phyloP scores from a whole-genome alignment of 75 land plant species.

The Chamaecyparis obtusa region DNA sequence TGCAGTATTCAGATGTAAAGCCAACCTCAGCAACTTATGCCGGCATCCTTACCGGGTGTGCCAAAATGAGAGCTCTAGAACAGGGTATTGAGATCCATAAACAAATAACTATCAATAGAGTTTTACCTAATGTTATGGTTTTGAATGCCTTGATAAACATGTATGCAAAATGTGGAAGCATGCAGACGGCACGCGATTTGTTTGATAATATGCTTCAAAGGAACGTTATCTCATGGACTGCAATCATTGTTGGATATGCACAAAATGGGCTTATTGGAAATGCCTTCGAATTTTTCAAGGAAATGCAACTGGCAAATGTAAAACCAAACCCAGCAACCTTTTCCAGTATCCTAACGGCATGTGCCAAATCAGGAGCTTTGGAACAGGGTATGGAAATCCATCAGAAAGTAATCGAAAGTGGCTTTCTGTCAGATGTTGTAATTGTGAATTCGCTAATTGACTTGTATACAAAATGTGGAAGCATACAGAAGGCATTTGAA shows the following conservation, averaged over 20 bases:
- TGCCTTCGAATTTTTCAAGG: constrained; percentile 9
- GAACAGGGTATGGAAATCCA: constrained; percentile 16
- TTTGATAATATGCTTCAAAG: constrained; percentile 21
- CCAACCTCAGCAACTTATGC: constrained; percentile 29
- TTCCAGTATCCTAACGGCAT: constrained; percentile 5
- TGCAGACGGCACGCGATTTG: constrained; percentile 13
- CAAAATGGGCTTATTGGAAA: constrained; percentile 12
- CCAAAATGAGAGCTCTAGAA: constrained; percentile 31
- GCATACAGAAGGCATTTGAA: constrained; percentile 8
- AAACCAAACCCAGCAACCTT: constrained; percentile 12
- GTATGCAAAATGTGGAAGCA: constrained; percentile 24
- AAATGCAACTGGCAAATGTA: constrained; percentile 16
- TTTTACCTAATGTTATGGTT: background rate
- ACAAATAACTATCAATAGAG: background rate
- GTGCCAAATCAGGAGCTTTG: constrained; percentile 17
- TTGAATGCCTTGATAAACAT: background rate
- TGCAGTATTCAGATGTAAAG: constrained; percentile 3
- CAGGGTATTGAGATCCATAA: constrained; percentile 23
- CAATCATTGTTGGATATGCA: constrained; percentile 21
- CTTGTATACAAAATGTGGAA: constrained; percentile 29
- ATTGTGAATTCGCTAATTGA: constrained; percentile 9
- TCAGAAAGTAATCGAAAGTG: constrained; percentile 5
- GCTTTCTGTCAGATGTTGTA: background rate
- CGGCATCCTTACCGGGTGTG: constrained; percentile 26
- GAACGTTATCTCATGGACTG: constrained; percentile 18